Conservation (phyloP, 371 early-diverging fungal genomes). For the Rhizopus arrhizus region DNA sequence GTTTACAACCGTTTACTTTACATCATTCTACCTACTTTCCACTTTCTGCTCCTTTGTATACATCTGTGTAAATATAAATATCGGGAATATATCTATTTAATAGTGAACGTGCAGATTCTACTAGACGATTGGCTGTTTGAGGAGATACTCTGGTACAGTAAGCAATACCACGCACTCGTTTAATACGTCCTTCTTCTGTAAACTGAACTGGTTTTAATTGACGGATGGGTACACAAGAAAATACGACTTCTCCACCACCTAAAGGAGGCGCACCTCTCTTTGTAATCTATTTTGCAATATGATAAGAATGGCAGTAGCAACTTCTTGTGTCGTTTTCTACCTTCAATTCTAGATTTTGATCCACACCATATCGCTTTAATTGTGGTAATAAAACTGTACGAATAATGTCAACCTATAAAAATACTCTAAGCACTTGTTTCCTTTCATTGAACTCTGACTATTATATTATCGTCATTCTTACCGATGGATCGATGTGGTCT, state of each 20-base stretch:
- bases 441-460: too few species aligned
- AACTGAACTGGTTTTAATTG: conserved; percentile 82
- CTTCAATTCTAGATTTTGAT: conserved; percentile 82
- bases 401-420: conserved; percentile 77
- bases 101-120: conserved; percentile 83
- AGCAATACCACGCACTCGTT: conserved; percentile 95
- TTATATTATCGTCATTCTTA: conserved; percentile 26
- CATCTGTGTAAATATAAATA: conserved; percentile 96
- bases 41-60: conserved; percentile 92
- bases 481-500: conserved; percentile 82
- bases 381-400: conserved; percentile 89
- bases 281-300: conserved; percentile 58
- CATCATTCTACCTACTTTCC: conserved; percentile 61
- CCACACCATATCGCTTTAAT: conserved; percentile 83
- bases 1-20: neutral
- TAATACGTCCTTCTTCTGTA: conserved; percentile 83
- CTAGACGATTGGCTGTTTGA: conserved; percentile 91
- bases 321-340: conserved; percentile 24
- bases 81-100: conserved; percentile 91
- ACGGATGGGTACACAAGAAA: conserved; percentile 82
- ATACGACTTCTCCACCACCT: conserved; percentile 92
- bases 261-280: conserved; percentile 94
- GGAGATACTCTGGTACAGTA: conserved; percentile 92
- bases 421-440: too few species aligned
- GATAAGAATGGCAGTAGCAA: neutral